Percentiles rank a stretch among this genome's conserved stretches.
These are phyloP conservation scores for Huntiella bhutanensis DNA, from an alignment of 2,329 filamentous ascomycete species.

Conservation along the genomic window DNA sequence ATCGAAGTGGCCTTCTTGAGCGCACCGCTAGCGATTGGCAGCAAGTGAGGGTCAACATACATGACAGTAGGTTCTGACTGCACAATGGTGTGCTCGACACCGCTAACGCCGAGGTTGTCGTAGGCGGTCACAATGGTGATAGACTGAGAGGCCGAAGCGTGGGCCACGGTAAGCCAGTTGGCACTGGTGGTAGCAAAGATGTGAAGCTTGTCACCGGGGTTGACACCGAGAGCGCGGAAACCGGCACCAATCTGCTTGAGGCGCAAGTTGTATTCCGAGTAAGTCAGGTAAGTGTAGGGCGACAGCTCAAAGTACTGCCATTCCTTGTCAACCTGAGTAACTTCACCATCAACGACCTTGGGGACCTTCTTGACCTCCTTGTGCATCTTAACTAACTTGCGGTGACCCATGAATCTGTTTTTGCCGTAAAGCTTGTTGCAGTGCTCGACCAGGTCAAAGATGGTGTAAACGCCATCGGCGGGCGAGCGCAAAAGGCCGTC, in stretches of 20 bases:
- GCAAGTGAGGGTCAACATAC: conserved; percentile 68
- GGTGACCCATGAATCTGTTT: conserved; percentile 47
- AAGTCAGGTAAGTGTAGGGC: conserved; percentile 56
- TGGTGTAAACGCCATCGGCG: conserved; percentile 50
- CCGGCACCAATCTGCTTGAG: conserved; percentile 52
- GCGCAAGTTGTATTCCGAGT: conserved; percentile 57
- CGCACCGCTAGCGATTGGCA: conserved; percentile 38
- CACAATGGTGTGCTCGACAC: conserved; percentile 67
- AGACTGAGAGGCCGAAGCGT: conserved; percentile 62
- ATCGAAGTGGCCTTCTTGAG: conserved; percentile 38
- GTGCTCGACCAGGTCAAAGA: conserved; percentile 59
- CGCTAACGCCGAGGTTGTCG: conserved; percentile 72
- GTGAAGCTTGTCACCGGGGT: conserved; percentile 50
- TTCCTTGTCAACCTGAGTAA: conserved; percentile 68
- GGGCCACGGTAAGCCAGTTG: conserved; percentile 70
- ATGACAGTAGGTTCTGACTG: conserved; percentile 68
- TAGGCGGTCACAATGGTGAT: conserved; percentile 88
- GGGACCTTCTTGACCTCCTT: conserved; percentile 75
- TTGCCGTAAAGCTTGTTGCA: conserved; percentile 44
- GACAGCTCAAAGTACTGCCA: conserved; percentile 82
- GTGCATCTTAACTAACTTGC: conserved; percentile 59
- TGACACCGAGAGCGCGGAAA: conserved; percentile 54
- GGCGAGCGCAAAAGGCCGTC: conserved; percentile 49
- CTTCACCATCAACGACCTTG: conserved; percentile 68
- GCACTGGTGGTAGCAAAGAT: conserved; percentile 70